These are phyloP conservation scores for Withania somnifera DNA, from an alignment of 305 asterid species.

Conservation along the genomic window DNA sequence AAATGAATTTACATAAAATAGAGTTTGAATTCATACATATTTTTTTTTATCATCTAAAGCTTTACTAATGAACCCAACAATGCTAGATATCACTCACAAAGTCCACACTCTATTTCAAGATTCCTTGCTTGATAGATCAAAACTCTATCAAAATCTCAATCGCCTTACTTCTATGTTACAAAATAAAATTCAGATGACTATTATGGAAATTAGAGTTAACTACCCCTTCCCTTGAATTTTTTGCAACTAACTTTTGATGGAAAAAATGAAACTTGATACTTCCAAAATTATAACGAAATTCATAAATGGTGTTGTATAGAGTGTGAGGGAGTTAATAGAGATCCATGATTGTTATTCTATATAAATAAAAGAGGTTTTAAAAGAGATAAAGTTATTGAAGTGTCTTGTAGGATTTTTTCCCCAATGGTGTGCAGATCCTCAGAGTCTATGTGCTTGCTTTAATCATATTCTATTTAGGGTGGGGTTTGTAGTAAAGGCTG, in stretches of 20 bases:
- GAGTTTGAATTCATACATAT: background rate
- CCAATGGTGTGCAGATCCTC: background rate
- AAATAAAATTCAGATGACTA: background rate
- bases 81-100: background rate
- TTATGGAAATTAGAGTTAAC: background rate
- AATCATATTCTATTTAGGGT: background rate
- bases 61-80: background rate
- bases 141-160: background rate
- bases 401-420: background rate
- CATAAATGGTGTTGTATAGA: background rate
- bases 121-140: background rate
- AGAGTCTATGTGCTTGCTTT: background rate
- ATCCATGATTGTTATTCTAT: background rate
- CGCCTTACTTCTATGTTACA: background rate
- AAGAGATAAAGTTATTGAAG: background rate
- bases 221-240: background rate
- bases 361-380: background rate
- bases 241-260: background rate
- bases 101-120: background rate
- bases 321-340: background rate
- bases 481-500: background rate
- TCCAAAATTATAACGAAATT: background rate
- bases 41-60: background rate
- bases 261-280: background rate
- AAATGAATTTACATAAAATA: background rate